A percentile compares a stretch with the other conserved stretches of the same genome.
Conservation (phyloP, 306 rosid genomes). For the Vicia villosa region DNA sequence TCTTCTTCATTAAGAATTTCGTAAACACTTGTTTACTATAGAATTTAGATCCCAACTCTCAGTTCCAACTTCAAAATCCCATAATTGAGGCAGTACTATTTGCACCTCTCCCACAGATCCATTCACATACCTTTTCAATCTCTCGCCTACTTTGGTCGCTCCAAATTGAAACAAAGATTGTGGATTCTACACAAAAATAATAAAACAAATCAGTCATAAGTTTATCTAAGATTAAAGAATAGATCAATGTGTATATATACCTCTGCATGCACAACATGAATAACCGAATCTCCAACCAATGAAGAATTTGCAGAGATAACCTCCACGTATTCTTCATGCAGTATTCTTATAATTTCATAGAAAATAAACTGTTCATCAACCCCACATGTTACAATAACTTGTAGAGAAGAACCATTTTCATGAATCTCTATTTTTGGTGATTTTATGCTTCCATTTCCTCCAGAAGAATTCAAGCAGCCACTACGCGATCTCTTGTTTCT, state of each 20-base stretch:
- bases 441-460: background rate
- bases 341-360: constrained; percentile 51
- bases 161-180: too few species aligned
- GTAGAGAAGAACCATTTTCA: constrained; percentile 42
- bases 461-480: constrained; percentile 6
- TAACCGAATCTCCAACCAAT: constrained; percentile 35
- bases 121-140: constrained; percentile 20
- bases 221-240: too few species aligned
- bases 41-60: background rate
- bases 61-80: constrained; percentile 39
- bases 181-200: too few species aligned
- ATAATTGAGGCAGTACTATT: constrained; percentile 28
- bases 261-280: constrained; percentile 57
- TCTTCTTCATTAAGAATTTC: background rate
- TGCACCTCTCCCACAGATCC: constrained; percentile 56
- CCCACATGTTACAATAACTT: constrained; percentile 43
- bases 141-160: too few species aligned
- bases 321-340: constrained; percentile 55
- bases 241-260: too few species aligned
- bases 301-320: constrained; percentile 50
- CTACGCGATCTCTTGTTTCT: background rate
- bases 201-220: background rate
- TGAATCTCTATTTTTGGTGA: constrained; percentile 45
- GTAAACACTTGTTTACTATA: constrained; percentile 1
- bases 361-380: constrained; percentile 47